Evolutionary conservation across 306 rosid species (phyloP).

Genomic region (Aeschynomene evenia): DNA sequence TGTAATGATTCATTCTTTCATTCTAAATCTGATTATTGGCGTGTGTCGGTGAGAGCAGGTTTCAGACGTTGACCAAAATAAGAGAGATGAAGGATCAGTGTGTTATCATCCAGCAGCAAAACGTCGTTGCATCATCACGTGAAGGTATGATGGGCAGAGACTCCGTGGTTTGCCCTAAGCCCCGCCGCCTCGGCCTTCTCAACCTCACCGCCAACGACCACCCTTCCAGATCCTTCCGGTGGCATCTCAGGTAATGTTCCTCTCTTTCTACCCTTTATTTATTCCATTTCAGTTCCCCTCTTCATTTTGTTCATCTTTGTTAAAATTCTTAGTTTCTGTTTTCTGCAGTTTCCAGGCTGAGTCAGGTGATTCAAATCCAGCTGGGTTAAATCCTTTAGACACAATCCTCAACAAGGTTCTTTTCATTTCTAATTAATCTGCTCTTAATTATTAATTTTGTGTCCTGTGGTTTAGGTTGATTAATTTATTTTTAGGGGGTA

Average conservation of each 20-base stretch:
- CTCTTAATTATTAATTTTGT: not conserved
- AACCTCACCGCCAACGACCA: slow-evolving; percentile 53
- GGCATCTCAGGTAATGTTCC: slow-evolving; percentile 58
- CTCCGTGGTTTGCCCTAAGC: slow-evolving; percentile 76
- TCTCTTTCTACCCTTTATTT: not conserved
- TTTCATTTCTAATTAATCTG: not conserved
- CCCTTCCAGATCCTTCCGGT: slow-evolving; percentile 49
- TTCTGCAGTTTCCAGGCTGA: slow-evolving; percentile 69
- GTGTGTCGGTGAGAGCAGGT: slow-evolving; percentile 28
- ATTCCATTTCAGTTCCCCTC: not conserved
- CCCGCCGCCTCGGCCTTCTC: slow-evolving; percentile 71
- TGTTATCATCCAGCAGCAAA: slow-evolving; percentile 47
- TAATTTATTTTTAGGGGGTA: not conserved
- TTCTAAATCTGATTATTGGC: not conserved
- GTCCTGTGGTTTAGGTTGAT: not conserved
- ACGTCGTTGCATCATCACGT: slow-evolving; percentile 56
- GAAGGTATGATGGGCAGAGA: slow-evolving; percentile 60
- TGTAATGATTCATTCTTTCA: not conserved
- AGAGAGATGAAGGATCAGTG: slow-evolving; percentile 75
- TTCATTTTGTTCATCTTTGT: not conserved
- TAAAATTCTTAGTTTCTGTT: not conserved
- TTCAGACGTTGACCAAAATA: slow-evolving; percentile 1
- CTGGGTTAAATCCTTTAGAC: slow-evolving; percentile 64
- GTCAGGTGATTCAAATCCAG: slow-evolving; percentile 54
- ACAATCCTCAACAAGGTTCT: slow-evolving; percentile 69